Evolutionary conservation across 768 basidiomycete species (phyloP), one percentile per base, ranked within the genome.

Genomic region (Leccinum subgranulosum): DNA sequence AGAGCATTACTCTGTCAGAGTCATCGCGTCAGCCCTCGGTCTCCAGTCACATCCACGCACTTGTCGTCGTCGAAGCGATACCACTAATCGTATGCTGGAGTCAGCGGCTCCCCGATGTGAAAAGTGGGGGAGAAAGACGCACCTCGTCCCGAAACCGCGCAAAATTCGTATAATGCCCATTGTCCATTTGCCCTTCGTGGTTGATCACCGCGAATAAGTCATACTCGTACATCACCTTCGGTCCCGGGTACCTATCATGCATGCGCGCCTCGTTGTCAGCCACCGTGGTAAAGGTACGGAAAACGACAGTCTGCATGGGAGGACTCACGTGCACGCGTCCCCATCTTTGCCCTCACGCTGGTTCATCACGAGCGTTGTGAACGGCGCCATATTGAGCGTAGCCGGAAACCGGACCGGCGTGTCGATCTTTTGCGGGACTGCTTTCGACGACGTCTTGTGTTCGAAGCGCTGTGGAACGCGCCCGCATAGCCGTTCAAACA

Each of bases 11-110:
- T 73, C 88, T 89, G 66, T 25, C 25, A 47, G 4, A 8, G 0
- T 4, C n/a, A 43, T 46, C 48, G 6, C 9, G 12, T 43, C 25
- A 23, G 28, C 23, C 7, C 23, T 62, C 53, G 36, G 39, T 55
- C 31, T 25, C 10, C 14, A 25, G 4, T 25, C 1, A 33, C 28
- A 3, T 1, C 3, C 28, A 69, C 84, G 69, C 65, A 92, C 90
- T 92, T 96, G 65, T 95, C 94, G 67, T 97, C 94, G 70, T 97
- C 94, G 71, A 93, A 94, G 23, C 87, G 87, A 74, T 90, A 96
- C 93, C 93, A 98, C 87, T 95, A 17, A 23, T 19, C 29, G 41
- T 17, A 29, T 29, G 53, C 19, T 51, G 59, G 15, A 28, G 58
- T 56, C 21, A 51, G 36, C 21, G 9, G 15, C 17, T 4, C 47